Base-by-base conservation (phyloP, 805 yeast species). In the Pichia membranifaciens region DNA sequence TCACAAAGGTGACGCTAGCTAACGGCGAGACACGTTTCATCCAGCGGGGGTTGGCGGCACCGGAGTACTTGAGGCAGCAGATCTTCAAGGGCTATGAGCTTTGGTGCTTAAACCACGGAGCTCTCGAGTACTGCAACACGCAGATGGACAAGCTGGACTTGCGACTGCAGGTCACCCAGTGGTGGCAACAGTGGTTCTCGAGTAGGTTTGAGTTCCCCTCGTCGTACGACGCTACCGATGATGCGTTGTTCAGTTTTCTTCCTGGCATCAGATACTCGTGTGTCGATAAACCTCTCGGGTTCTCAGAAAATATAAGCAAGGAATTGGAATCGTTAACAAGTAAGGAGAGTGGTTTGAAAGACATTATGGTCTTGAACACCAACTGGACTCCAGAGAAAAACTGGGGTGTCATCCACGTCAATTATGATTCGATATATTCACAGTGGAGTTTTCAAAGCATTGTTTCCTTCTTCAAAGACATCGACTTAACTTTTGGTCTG, bases 131-230 rank as follows among this genome's bases (percentile, higher is more conserved):
- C 31, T 43, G 32, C 22, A 10, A 15, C 22, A 29, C 31, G 18
- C 32, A 50, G 43, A n/a, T n/a, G 41, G 35, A 42, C 22, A 38
- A 15, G 8, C n/a, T 38, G 16, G 22, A 44, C 2, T 15, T 29
- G 32, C 12, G 38, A n/a, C 13, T 4, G 17, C 4, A 59, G 15
- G 37, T 50, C 1, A 45, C 38, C 15, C 45, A 50, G 17, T 71
- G 74, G 74, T 71, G 73, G 73, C 48, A 38, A 3, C 46, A 45
- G 2, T 71, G 74, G 73, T 47, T 65, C 3, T 37, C n/a, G 2
- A 57, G 61, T 45, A 54, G 57, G 31, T 62, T 65, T 23, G 62
- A 59, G 33, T 56, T 56, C 33, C 29, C 35, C 8, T 56, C 60
- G 4, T 56, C 54, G 21, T 65, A 51, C 38, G 52, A 56, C 10